Percentiles rank a stretch among this genome's conserved stretches.
phyloP scores from a whole-genome alignment of 164 flowering plant genomes.

The Annona cherimola region DNA sequence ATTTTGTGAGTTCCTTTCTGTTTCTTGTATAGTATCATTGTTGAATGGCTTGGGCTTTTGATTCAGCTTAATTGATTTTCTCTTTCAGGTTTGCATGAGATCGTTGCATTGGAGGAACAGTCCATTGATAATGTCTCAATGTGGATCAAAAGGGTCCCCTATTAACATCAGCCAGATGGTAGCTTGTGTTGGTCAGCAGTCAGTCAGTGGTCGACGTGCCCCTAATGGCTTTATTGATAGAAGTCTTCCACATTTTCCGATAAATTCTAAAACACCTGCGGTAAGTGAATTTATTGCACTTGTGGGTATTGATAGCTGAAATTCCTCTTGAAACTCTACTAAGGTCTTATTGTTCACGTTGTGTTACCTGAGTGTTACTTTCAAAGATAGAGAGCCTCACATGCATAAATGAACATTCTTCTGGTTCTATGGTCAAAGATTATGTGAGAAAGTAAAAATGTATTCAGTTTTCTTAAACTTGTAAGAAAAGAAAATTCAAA shows the following conservation, averaged over 20 bases:
- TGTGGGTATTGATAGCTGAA: neutral
- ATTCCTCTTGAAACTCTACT: neutral
- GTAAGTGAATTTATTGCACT: constrained; percentile 37
- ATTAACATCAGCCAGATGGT: constrained; percentile 95
- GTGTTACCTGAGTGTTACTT: too few relatives aligned
- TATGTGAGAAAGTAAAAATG: too few relatives aligned
- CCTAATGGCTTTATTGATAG: constrained; percentile 92
- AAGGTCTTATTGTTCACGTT: too few relatives aligned
- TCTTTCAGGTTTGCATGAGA: constrained; percentile 61
- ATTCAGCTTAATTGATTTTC: neutral
- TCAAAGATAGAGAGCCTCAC: too few relatives aligned
- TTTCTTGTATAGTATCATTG: neutral
- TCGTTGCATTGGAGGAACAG: constrained; percentile 88
- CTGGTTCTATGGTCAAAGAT: too few relatives aligned
- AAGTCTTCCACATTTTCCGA: constrained; percentile 89
- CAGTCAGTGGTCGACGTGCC: constrained; percentile 91
- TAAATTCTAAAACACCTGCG: constrained; percentile 66
- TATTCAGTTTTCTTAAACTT: too few relatives aligned
- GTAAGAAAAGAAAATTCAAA: too few relatives aligned
- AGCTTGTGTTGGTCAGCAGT: constrained; percentile 98
- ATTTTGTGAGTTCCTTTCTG: neutral
- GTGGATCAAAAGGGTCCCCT: constrained; percentile 98
- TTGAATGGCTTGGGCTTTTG: neutral
- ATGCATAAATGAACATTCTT: too few relatives aligned
- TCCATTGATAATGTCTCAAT: constrained; percentile 93